Conservation (phyloP, 768 basidiomycete species). For the Lentinus brumalis region DNA sequence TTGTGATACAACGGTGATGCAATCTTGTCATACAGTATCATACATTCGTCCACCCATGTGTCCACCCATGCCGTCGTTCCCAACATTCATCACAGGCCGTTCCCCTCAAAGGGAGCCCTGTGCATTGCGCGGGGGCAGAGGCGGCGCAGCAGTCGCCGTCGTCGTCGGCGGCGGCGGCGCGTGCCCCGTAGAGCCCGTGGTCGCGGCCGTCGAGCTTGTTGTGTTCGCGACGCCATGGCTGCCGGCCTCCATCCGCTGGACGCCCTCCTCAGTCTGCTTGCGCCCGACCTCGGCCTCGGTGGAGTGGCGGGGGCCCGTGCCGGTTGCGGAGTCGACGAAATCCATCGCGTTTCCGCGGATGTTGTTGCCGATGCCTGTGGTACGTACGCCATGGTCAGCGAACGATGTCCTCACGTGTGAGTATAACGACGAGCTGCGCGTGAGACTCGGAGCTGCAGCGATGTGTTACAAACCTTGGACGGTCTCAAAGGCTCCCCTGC, state of each 20-base stretch:
- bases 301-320: conserved; percentile 13
- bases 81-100: neutral
- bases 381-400: neutral
- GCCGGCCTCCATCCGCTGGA: conserved; percentile 15
- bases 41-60: neutral
- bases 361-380: conserved; percentile 18
- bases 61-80: neutral
- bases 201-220: neutral
- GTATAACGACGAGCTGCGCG: too few species aligned
- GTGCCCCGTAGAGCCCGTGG: neutral
- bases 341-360: conserved; percentile 25
- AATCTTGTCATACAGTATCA: too few species aligned
- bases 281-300: conserved; percentile 21
- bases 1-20: too few species aligned
- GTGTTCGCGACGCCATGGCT: neutral
- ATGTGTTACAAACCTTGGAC: conserved; percentile 10
- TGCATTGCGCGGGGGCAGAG: neutral
- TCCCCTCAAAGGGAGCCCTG: neutral
- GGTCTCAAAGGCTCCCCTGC: conserved; percentile 21
- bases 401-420: too few species aligned
- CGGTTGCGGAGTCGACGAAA: conserved; percentile 24
- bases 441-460: too few species aligned
- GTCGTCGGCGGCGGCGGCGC: neutral
- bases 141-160: neutral
- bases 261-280: conserved; percentile 17